Evolutionary conservation across 1,284 basidiomycete genomes (phyloP).

Genomic region (Megacollybia platyphylla): DNA sequence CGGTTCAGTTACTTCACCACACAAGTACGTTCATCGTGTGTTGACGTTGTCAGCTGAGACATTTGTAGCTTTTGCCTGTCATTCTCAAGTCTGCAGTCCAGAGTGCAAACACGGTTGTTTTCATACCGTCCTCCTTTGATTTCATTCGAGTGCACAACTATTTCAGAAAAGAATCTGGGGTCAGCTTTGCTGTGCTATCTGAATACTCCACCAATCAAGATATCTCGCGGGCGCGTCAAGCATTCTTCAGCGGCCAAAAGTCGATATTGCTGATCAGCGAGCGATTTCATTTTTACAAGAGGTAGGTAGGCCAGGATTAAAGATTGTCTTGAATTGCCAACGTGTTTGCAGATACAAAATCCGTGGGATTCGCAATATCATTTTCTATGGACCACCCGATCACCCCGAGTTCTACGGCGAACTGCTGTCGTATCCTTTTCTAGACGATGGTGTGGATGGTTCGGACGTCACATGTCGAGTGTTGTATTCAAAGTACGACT

Average conservation of each 20-base stretch:
- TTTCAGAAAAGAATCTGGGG: constrained; percentile 62
- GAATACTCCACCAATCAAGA: constrained; percentile 93
- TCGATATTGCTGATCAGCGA: constrained; percentile 87
- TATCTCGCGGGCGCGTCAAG: constrained; percentile 84
- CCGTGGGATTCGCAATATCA: constrained; percentile 80
- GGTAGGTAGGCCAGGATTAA: constrained; percentile 45
- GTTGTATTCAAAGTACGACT: constrained; percentile 82
- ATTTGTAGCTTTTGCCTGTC: constrained; percentile 56
- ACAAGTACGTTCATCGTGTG: constrained; percentile 36
- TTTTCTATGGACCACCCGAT: constrained; percentile 89
- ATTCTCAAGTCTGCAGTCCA: constrained; percentile 87
- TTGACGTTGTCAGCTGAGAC: neutral
- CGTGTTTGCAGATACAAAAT: constrained; percentile 62
- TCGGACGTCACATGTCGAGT: constrained; percentile 70
- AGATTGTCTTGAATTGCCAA: constrained; percentile 4
- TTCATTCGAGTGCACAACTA: constrained; percentile 87
- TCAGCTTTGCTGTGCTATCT: constrained; percentile 74
- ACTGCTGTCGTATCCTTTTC: constrained; percentile 76
- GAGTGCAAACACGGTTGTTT: constrained; percentile 77
- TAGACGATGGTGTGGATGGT: constrained; percentile 68
- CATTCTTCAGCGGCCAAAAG: constrained; percentile 86
- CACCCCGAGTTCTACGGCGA: constrained; percentile 90
- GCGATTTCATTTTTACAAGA: constrained; percentile 94
- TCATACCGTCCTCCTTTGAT: constrained; percentile 94
- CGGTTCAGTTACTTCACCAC: constrained; percentile 81